Evolutionary conservation across 169 alveolate genomes (phyloP), one percentile per base, ranked within the genome.

Genomic region (Plasmodium fragile): DNA sequence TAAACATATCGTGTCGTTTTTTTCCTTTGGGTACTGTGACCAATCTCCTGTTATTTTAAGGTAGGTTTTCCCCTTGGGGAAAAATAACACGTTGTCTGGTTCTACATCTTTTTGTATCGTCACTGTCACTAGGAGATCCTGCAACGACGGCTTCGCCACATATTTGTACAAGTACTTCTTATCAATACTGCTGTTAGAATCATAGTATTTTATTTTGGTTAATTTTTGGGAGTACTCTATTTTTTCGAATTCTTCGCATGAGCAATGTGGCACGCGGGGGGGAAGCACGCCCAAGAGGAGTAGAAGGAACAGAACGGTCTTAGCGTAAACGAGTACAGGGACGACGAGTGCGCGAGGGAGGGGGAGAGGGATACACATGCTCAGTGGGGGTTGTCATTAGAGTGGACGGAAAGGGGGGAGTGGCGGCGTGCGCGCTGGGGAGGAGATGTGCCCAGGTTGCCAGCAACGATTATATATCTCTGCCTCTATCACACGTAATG

Each of bases 1-100:
- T 80, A 89, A 34, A 89, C 94, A 89, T 4, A 89, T 79, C 25
- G 36, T 32, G 36, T 89, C 75, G 18, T 59, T 22, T 32, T 89
- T 78, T 6, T 78, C 69, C 49, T 55, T 79, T 78, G 94, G 94
- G 41, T 78, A 89, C n/a, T 89, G 55, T 11, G 90, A 18, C 94
- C 94, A 89, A 69, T 89, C 90, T 11, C 94, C 94, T 41, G 45
- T 28, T 89, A 89, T 80, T 89, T 89, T 89, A 39, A 89, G 69
- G 72, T 34, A 89, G 32, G 39, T 79, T 39, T 69, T 77, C 59
- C 71, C 52, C 82, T 89, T 89, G 39, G 94, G 78, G 34, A 89
- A 59, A 77, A 32, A 78, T 69, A 89, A 43, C 5, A 79, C 18
- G 22, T 80, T 80, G 25, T 78, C 82, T n/a, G 41, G 72, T 28